Evolutionary conservation across 306 rosid species (phyloP), one percentile per base, ranked within the genome.

Genomic region (Dryas octopetala): DNA sequence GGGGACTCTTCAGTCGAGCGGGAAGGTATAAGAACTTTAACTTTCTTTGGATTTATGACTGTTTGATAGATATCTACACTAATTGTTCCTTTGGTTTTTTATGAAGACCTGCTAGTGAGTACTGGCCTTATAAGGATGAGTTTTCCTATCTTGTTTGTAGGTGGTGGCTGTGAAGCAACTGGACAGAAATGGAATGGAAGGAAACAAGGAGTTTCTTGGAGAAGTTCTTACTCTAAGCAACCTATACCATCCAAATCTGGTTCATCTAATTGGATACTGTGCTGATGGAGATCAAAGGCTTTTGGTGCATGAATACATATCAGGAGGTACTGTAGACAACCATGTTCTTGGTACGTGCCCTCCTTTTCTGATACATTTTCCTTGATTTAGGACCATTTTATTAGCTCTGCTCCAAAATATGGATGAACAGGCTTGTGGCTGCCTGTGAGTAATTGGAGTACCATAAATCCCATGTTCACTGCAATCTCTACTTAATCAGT

Each of bases 151-250:
- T 74, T 16, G 41, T 12, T 8, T 70, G 10, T 66, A 93, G 98
- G 95, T 89, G 82, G 88, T 91, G 77, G 98, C 98, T 5, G 97
- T 94, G 78, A 94, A 94, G 85, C 98, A 94, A 85, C 97, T 94
- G 0, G 98, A 94, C 68, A 73, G 96, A 80, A 91, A 88, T 82
- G 93, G 95, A 38, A 12, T 81, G 50, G 95, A 88, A 47, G 98
- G 89, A 14, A 81, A 80, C 71, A 94, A 86, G 83, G 96, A 94
- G 43, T 94, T 94, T 71, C 82, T 94, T 58, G 82, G 60, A 46
- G 98, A 90, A 78, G 93, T 94, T 78, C 80, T 81, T 76, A 78
- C 62, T 68, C 73, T 91, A 26, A 88, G 97, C 78, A 89, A 82
- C 69, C 70, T 91, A 62, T 86, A 81, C 72, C 97, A 94, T 85